phyloP scores from a whole-genome alignment of 331 rosid species.

The Rhamnella rubrinervis region DNA sequence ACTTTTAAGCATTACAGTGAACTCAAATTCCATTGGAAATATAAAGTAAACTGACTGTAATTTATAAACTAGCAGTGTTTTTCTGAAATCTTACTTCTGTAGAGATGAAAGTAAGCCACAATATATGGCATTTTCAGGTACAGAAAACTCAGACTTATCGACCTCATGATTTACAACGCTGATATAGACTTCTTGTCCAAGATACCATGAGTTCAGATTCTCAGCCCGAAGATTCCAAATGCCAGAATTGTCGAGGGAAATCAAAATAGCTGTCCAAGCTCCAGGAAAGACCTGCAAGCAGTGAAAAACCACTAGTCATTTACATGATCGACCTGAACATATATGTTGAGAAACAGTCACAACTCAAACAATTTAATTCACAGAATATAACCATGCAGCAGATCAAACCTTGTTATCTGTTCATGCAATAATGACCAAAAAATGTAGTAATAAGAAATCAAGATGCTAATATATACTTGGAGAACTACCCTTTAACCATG shows the following conservation, averaged over 20 bases:
- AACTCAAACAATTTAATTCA: too few species aligned
- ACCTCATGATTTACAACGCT: conserved; percentile 66
- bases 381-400: too few species aligned
- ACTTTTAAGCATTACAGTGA: neutral
- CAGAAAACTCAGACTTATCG: conserved; percentile 42
- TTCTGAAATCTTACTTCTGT: conserved; percentile 61
- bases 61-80: neutral
- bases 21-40: too few species aligned
- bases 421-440: too few species aligned
- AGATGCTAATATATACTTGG: too few species aligned
- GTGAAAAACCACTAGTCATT: neutral
- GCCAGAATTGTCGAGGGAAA: conserved; percentile 82
- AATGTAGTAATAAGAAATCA: too few species aligned
- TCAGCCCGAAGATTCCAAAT: conserved; percentile 89
- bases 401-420: too few species aligned
- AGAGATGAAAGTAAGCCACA: conserved; percentile 83
- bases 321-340: neutral
- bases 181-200: conserved; percentile 80
- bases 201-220: conserved; percentile 86
- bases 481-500: too few species aligned
- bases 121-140: conserved; percentile 69
- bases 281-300: conserved; percentile 79
- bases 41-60: neutral
- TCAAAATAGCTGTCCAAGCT: conserved; percentile 94
- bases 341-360: too few species aligned